These are phyloP conservation scores for Podospora conica DNA, from an alignment of 495 filamentous ascomycete genomes.

Conservation along the genomic window DNA sequence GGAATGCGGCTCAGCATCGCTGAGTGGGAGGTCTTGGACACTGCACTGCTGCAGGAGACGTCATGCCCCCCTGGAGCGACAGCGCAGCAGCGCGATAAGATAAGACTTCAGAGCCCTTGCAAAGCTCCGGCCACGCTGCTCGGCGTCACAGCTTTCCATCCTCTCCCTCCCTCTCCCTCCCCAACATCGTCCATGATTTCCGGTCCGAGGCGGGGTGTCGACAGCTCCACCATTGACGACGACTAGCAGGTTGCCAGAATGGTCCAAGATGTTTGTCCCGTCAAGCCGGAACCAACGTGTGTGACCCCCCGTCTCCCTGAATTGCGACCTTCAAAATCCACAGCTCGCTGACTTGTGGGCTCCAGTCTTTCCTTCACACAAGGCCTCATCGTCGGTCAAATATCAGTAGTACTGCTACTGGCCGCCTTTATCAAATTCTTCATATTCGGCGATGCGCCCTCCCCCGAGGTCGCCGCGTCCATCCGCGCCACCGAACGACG, in stretches of 20 bases:
- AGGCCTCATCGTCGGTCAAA: slow-evolving; percentile 87
- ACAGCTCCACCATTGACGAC: background rate
- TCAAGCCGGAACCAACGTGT: slow-evolving; percentile 43
- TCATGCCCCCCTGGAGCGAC: slow-evolving; percentile 1
- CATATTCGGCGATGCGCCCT: slow-evolving; percentile 93
- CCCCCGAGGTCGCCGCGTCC: slow-evolving; percentile 64
- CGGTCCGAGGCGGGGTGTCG: background rate
- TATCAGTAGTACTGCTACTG: slow-evolving; percentile 83
- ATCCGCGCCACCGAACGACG: slow-evolving; percentile 63
- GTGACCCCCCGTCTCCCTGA: slow-evolving; percentile 16
- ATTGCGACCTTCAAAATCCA: too few relatives aligned
- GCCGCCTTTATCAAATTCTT: slow-evolving; percentile 99
- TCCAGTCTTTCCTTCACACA: slow-evolving; percentile 80
- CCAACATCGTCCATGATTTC: background rate
- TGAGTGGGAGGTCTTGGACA: background rate
- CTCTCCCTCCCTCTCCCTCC: background rate
- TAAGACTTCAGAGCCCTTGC: background rate
- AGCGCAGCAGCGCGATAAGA: slow-evolving; percentile 4
- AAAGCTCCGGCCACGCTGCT: background rate
- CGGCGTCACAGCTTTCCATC: background rate
- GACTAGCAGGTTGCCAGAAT: slow-evolving; percentile 12
- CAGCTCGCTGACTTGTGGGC: background rate
- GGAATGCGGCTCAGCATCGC: background rate
- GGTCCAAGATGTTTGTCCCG: slow-evolving; percentile 37
- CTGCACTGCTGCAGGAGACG: background rate